Conservation (phyloP, 2,329 filamentous ascomycete genomes). For the Aureobasidium vineae region DNA sequence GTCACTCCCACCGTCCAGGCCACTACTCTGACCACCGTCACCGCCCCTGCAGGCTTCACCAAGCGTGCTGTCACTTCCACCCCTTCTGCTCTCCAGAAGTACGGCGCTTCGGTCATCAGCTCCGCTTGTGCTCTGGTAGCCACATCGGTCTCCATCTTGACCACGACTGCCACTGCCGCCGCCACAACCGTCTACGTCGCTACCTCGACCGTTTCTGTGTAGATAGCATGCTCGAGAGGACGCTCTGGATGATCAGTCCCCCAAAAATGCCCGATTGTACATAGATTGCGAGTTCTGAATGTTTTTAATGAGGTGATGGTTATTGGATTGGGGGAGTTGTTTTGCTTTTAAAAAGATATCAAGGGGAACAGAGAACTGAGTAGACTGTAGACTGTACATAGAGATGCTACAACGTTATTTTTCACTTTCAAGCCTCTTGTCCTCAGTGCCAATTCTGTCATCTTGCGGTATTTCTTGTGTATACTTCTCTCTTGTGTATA, state of each 20-base stretch:
- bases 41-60: neutral
- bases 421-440: neutral
- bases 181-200: constrained; percentile 2
- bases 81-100: constrained; percentile 28
- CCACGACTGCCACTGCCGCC: constrained; percentile 19
- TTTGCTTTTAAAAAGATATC: neutral
- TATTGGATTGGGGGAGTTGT: neutral
- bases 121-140: constrained; percentile 27
- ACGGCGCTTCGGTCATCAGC: constrained; percentile 19
- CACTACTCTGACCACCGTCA: neutral
- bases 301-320: neutral
- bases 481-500: too few relatives aligned
- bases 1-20: constrained; percentile 4
- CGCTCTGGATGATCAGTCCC: neutral
- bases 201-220: neutral
- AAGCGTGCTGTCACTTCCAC: constrained; percentile 10
- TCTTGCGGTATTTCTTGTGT: too few relatives aligned
- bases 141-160: neutral
- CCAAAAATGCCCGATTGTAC: neutral
- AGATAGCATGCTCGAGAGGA: neutral
- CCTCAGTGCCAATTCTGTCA: too few relatives aligned
- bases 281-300: neutral
- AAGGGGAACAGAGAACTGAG: neutral
- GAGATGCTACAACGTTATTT: neutral
- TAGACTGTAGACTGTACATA: constrained; percentile 3